Conservation (phyloP, 2,329 filamentous ascomycete genomes). For the Tolypocladium cylindrosporum region DNA sequence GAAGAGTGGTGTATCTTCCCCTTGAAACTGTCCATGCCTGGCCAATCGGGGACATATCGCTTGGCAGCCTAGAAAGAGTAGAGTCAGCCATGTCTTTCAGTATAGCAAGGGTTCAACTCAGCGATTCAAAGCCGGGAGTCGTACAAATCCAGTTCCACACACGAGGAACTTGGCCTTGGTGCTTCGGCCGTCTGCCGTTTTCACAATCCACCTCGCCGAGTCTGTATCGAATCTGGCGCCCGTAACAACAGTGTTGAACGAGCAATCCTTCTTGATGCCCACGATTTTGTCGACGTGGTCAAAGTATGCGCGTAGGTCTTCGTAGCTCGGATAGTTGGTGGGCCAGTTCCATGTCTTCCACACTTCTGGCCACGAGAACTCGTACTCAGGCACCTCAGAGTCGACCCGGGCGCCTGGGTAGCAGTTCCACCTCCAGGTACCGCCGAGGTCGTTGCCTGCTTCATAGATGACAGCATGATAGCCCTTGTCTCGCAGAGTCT, state of each 20-base stretch:
- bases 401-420: conserved; percentile 47
- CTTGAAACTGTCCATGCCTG: conserved; percentile 48
- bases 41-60: conserved; percentile 50
- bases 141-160: conserved; percentile 41
- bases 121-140: background rate
- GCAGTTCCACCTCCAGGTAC: conserved; percentile 46
- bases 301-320: conserved; percentile 48
- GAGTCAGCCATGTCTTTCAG: background rate
- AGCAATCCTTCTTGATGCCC: conserved; percentile 43
- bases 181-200: conserved; percentile 37
- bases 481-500: conserved; percentile 39
- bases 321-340: conserved; percentile 38
- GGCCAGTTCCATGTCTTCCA: conserved; percentile 49
- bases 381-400: conserved; percentile 41
- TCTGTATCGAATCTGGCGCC: conserved; percentile 39
- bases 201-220: conserved; percentile 37
- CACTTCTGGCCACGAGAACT: conserved; percentile 40
- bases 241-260: conserved; percentile 45
- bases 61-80: conserved; percentile 34
- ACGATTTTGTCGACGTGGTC: conserved; percentile 46
- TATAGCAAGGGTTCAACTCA: background rate
- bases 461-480: conserved; percentile 40
- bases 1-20: conserved; percentile 50
- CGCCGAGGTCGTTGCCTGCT: conserved; percentile 38
- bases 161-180: conserved; percentile 41